Percentiles rank a stretch among this genome's conserved stretches.
Evolutionary conservation across 768 basidiomycete genomes (phyloP).

Genomic region (Cystoderma amianthinum): DNA sequence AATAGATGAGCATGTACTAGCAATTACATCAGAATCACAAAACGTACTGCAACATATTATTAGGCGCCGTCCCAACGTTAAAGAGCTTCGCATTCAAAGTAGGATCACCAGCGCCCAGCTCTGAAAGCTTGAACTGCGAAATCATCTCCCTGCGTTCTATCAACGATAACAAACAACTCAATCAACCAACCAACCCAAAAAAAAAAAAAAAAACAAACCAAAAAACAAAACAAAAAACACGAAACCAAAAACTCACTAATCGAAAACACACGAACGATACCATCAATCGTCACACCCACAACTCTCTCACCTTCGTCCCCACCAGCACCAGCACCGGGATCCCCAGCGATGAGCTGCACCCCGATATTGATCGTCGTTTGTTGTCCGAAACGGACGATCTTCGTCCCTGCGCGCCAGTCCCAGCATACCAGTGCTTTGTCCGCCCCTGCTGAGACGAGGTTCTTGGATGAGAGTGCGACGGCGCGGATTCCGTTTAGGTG

Average conservation of each 20-base stretch:
- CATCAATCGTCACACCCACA: constrained; percentile 89
- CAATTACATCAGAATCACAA: neutral
- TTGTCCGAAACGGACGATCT: constrained; percentile 87
- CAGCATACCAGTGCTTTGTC: constrained; percentile 76
- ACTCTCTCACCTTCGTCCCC: constrained; percentile 68
- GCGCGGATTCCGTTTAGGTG: constrained; percentile 89
- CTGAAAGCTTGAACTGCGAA: constrained; percentile 82
- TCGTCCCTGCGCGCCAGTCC: constrained; percentile 86
- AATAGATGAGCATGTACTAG: neutral
- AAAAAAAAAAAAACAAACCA: neutral
- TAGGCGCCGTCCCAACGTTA: constrained; percentile 74
- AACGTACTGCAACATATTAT: constrained; percentile 80
- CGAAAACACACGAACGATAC: constrained; percentile 84
- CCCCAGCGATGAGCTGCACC: constrained; percentile 70
- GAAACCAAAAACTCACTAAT: constrained; percentile 53
- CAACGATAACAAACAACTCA: constrained; percentile 1
- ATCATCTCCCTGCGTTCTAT: constrained; percentile 77
- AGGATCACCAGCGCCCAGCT: constrained; percentile 65
- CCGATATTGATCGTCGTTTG: constrained; percentile 91
- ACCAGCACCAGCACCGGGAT: constrained; percentile 17
- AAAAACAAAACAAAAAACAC: neutral
- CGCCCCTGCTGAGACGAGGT: constrained; percentile 81
- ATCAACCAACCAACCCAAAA: neutral
- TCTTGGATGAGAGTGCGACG: constrained; percentile 78
- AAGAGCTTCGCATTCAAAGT: constrained; percentile 59